Evolutionary conservation across 768 basidiomycete genomes (phyloP).

Genomic region (Hirschioporus abietinus): DNA sequence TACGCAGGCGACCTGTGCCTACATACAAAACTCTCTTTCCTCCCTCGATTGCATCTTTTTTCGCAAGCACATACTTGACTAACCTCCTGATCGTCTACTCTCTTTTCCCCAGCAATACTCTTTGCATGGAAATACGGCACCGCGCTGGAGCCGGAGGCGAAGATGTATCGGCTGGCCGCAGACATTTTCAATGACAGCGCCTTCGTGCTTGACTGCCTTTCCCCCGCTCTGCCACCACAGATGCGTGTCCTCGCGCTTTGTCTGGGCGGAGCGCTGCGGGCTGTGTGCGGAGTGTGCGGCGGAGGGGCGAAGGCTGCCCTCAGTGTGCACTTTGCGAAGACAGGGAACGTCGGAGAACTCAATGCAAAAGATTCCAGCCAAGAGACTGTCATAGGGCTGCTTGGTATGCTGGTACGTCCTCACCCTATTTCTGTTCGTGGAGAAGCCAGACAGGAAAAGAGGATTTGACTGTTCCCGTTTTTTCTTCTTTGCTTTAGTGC

Average conservation of each 20-base stretch:
- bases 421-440: conserved; percentile 3
- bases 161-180: conserved; percentile 61
- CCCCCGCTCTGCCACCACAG: conserved; percentile 43
- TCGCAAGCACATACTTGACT: neutral
- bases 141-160: conserved; percentile 63
- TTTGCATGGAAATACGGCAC: conserved; percentile 60
- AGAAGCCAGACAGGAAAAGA: neutral
- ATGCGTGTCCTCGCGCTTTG: conserved; percentile 48
- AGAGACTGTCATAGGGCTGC: conserved; percentile 61
- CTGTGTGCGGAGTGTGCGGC: conserved; percentile 58
- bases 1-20: too few relatives aligned
- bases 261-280: conserved; percentile 50
- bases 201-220: conserved; percentile 53
- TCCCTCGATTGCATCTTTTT: too few relatives aligned
- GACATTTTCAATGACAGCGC: conserved; percentile 62
- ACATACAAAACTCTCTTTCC: too few relatives aligned
- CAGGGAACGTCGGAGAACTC: conserved; percentile 64
- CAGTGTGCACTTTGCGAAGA: conserved; percentile 56
- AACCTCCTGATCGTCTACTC: neutral
- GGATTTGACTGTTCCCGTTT: neutral
- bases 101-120: conserved; percentile 45
- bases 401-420: conserved; percentile 54
- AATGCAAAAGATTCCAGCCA: conserved; percentile 71
- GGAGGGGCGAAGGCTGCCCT: conserved; percentile 69
- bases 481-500: conserved; percentile 32